A percentile compares a stretch with the other conserved stretches of the same genome.
Conservation (phyloP, 768 basidiomycete genomes). For the Crassisporium funariophilum region DNA sequence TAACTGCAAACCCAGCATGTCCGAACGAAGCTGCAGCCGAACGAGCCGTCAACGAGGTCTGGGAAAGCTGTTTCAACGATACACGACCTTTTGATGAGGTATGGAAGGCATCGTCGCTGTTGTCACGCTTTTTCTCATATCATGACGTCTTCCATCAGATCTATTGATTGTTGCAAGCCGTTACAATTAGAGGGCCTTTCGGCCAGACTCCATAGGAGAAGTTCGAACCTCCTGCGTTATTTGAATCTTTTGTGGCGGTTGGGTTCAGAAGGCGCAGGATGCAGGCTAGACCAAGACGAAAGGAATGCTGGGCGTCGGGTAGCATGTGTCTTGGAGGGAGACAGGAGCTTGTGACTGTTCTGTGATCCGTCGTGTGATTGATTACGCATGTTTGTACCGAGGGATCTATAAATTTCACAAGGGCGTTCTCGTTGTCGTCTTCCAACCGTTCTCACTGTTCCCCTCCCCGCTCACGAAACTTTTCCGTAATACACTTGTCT, state of each 20-base stretch:
- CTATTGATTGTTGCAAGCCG: slow-evolving; percentile 15
- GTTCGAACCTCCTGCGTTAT: too few species aligned
- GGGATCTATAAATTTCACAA: slow-evolving; percentile 26
- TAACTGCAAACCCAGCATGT: slow-evolving; percentile 79
- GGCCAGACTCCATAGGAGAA: too few species aligned
- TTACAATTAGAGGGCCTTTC: too few species aligned
- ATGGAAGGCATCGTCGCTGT: slow-evolving; percentile 6
- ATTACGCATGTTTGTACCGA: slow-evolving; percentile 29
- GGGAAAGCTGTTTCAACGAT: slow-evolving; percentile 95
- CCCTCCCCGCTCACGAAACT: slow-evolving; percentile 19
- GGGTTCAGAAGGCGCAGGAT: too few species aligned
- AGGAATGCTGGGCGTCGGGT: too few species aligned
- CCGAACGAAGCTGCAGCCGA: slow-evolving; percentile 78
- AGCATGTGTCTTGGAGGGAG: too few species aligned
- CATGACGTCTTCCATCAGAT: slow-evolving; percentile 19
- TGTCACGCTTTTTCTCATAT: slow-evolving; percentile 12
- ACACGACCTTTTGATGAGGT: slow-evolving; percentile 98
- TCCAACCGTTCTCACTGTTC: slow-evolving; percentile 13
- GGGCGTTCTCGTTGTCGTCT: neutral
- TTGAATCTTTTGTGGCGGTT: too few species aligned
- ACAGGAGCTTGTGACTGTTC: too few species aligned
- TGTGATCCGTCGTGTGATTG: slow-evolving; percentile 21
- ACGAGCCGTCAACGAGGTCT: slow-evolving; percentile 92
- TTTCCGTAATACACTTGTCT: slow-evolving; percentile 23
- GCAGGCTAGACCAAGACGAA: too few species aligned